phyloP scores from a whole-genome alignment of 768 basidiomycete genomes.

The Phlebiopsis flavidoalba region DNA sequence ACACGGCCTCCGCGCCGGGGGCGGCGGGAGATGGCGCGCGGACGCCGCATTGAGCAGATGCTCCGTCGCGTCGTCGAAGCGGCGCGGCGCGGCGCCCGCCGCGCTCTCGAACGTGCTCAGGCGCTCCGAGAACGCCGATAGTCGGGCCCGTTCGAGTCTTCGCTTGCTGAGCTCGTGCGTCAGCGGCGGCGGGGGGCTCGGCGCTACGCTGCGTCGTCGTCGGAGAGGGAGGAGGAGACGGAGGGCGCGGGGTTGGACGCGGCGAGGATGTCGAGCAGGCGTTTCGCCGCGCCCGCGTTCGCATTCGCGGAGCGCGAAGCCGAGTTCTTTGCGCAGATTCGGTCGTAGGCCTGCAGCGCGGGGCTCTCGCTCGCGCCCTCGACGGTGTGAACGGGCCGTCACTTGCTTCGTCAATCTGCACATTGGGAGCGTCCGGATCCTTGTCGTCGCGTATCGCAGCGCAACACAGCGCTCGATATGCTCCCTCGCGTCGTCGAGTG shows the following conservation, averaged over 20 bases:
- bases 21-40: conserved; percentile 51
- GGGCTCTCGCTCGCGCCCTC: conserved; percentile 24
- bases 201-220: conserved; percentile 30
- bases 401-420: not conserved
- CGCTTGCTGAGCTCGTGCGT: conserved; percentile 15
- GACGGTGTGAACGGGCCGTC: not conserved
- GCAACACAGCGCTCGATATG: conserved; percentile 60
- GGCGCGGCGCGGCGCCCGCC: conserved; percentile 33
- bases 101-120: not conserved
- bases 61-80: conserved; percentile 48
- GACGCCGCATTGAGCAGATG: conserved; percentile 51
- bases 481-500: conserved; percentile 67
- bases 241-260: conserved; percentile 28
- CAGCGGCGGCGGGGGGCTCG: conserved; percentile 38
- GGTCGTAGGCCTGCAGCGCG: conserved; percentile 68
- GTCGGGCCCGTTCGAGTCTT: conserved; percentile 9
- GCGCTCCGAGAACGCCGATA: conserved; percentile 3
- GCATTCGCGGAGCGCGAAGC: conserved; percentile 74
- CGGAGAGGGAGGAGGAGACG: conserved; percentile 27
- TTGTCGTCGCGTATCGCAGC: conserved; percentile 41
- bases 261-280: conserved; percentile 52
- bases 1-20: conserved; percentile 79
- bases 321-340: conserved; percentile 71
- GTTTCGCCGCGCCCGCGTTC: conserved; percentile 73
- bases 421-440: not conserved